These are phyloP conservation scores for Fusarium pseudoanthophilum DNA, from an alignment of 2,329 filamentous ascomycete genomes.

Conservation along the genomic window DNA sequence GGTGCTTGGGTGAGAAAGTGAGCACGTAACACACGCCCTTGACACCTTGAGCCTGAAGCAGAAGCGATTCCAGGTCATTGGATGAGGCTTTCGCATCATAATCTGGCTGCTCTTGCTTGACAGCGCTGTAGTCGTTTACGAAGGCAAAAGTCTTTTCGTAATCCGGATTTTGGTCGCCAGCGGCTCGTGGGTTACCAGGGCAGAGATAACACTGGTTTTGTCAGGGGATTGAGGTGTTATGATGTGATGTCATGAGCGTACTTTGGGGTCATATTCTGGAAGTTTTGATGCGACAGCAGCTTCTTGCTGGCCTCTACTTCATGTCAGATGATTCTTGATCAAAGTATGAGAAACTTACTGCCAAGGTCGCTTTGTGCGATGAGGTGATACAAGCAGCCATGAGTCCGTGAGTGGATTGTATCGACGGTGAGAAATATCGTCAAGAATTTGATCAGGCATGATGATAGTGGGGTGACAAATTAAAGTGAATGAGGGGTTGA, in stretches of 20 bases:
- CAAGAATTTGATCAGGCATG: slow-evolving; percentile 81
- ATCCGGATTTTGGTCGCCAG: slow-evolving; percentile 85
- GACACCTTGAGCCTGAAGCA: slow-evolving; percentile 85
- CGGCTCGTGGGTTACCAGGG: slow-evolving; percentile 87
- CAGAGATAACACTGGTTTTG: slow-evolving; percentile 84
- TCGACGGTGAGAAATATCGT: slow-evolving; percentile 96
- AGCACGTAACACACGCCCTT: slow-evolving; percentile 98
- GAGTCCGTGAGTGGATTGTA: slow-evolving; percentile 92
- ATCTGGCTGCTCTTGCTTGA: slow-evolving; percentile 90
- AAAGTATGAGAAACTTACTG: slow-evolving; percentile 71
- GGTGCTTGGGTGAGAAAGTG: slow-evolving; percentile 91
- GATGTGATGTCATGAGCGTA: slow-evolving; percentile 47
- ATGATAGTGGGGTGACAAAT: slow-evolving; percentile 39
- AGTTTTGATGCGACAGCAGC: slow-evolving; percentile 73
- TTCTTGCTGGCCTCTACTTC: slow-evolving; percentile 78
- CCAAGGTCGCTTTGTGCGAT: slow-evolving; percentile 97
- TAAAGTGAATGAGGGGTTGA: slow-evolving; percentile 9
- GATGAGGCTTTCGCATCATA: slow-evolving; percentile 65
- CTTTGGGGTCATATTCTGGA: slow-evolving; percentile 83
- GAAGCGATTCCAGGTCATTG: slow-evolving; percentile 74
- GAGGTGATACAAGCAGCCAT: slow-evolving; percentile 94
- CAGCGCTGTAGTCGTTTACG: slow-evolving; percentile 96
- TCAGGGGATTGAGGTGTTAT: slow-evolving; percentile 13
- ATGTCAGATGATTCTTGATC: slow-evolving; percentile 7
- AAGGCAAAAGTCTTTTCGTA: slow-evolving; percentile 93